Conservation (phyloP, 352 stramenopile genomes). For the Phytophthora litchii region DNA sequence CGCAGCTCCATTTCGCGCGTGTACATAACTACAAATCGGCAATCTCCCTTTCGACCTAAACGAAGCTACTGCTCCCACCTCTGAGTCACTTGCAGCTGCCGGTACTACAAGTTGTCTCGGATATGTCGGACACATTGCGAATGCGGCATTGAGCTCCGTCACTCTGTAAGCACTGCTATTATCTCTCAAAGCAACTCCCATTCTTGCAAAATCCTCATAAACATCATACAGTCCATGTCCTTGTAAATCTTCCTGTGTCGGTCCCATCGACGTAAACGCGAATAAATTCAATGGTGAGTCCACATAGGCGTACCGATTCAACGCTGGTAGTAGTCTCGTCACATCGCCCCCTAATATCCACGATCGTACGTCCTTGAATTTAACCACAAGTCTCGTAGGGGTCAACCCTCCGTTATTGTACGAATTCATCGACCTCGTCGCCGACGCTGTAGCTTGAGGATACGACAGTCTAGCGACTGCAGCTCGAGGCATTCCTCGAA, state of each 20-base stretch:
- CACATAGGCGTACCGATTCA: conserved; percentile 77
- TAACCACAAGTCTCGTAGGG: conserved; percentile 69
- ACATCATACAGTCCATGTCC: conserved; percentile 74
- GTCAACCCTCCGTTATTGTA: conserved; percentile 20
- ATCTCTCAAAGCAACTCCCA: conserved; percentile 62
- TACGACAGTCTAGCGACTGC: conserved; percentile 76
- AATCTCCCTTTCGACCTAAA: conserved; percentile 87
- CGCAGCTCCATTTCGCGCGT: conserved; percentile 65
- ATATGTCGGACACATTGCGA: conserved; percentile 85
- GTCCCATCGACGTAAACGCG: conserved; percentile 52
- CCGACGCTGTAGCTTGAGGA: conserved; percentile 46
- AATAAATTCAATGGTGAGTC: conserved; percentile 76
- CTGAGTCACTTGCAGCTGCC: conserved; percentile 57
- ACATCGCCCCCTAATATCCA: conserved; percentile 79
- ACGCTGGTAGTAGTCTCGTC: conserved; percentile 58
- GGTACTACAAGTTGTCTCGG: conserved; percentile 78
- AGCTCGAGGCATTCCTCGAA: conserved; percentile 65
- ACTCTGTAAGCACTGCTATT: conserved; percentile 48
- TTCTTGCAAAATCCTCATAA: conserved; percentile 68
- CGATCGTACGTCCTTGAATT: conserved; percentile 79
- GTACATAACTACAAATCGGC: conserved; percentile 84
- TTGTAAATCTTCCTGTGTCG: conserved; percentile 38
- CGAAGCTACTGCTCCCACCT: conserved; percentile 68
- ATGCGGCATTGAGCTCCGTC: conserved; percentile 68
- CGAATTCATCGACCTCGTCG: conserved; percentile 34